Conservation (phyloP, 129 eudicot species). For the Flaveria sonorensis region DNA sequence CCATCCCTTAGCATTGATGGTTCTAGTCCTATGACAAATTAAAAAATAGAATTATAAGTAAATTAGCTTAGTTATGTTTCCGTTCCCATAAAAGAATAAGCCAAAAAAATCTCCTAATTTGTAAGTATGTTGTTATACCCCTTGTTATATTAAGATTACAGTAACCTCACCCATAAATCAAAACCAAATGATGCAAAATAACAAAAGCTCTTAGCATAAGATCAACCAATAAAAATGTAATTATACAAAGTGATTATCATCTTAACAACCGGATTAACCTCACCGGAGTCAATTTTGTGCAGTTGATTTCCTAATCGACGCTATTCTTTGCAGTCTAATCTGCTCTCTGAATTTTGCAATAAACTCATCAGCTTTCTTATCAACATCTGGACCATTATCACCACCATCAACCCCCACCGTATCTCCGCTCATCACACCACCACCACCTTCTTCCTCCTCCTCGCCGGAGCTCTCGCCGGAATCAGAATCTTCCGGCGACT, state of each 20-base stretch:
- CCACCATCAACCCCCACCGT: constrained; percentile 4
- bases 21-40: no score
- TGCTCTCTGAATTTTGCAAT: constrained; percentile 97
- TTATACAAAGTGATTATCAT: constrained; percentile 22
- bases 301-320: constrained; percentile 74
- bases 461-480: constrained; percentile 33
- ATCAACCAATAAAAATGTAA: constrained; percentile 6
- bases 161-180: background rate
- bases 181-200: background rate
- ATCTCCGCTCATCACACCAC: constrained; percentile 19
- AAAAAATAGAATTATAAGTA: no score
- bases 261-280: background rate
- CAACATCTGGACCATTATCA: constrained; percentile 65
- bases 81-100: no score
- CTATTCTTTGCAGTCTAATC: constrained; percentile 91
- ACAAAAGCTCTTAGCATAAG: background rate
- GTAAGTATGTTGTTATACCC: no score
- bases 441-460: background rate
- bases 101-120: no score
- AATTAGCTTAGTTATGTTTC: no score
- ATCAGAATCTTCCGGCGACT: constrained; percentile 47
- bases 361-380: constrained; percentile 95
- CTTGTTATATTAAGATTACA: no score
- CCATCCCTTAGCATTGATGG: no score
- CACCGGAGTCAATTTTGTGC: constrained; percentile 13